Percentiles rank a stretch among this genome's conserved stretches.
These are phyloP conservation scores for Colletotrichum limetticola DNA, from an alignment of 2,329 filamentous ascomycete genomes.

Conservation along the genomic window DNA sequence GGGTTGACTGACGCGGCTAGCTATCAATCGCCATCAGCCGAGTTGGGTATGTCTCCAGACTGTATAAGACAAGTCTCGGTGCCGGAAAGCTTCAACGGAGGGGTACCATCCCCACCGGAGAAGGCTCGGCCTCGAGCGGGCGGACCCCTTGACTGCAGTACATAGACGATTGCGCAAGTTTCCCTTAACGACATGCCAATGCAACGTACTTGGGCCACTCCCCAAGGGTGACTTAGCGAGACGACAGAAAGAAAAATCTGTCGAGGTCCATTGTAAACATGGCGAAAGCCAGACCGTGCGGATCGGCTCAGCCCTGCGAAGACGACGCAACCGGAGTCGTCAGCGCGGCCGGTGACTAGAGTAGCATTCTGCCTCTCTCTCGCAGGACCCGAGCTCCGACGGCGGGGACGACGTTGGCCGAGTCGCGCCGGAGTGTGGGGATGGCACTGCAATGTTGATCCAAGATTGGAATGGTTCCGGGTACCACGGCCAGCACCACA, in stretches of 20 bases:
- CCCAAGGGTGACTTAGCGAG: not conserved
- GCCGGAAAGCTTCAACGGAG: not conserved
- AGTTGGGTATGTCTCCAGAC: not conserved
- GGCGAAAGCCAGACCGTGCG: not conserved
- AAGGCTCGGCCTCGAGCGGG: conserved; percentile 3
- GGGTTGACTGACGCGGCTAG: not conserved
- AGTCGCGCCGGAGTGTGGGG: not conserved
- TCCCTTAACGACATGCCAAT: not conserved
- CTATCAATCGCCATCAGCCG: not conserved
- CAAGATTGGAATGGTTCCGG: not conserved
- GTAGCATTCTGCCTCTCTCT: not conserved
- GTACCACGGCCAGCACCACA: not conserved
- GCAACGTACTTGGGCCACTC: not conserved
- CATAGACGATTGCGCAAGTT: not conserved
- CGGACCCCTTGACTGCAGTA: conserved; percentile 5
- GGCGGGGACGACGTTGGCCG: conserved; percentile 3
- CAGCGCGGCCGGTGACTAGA: conserved; percentile 8
- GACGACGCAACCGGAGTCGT: conserved; percentile 28
- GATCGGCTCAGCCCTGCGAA: conserved; percentile 27
- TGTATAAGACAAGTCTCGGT: not conserved
- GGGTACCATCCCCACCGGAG: not conserved
- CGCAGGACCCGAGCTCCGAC: conserved; percentile 20
- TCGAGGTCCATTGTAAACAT: not conserved
- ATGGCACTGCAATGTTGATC: conserved; percentile 1
- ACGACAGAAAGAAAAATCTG: not conserved